Conservation (phyloP, 169 alveolate species). For the Theileria annulata region DNA sequence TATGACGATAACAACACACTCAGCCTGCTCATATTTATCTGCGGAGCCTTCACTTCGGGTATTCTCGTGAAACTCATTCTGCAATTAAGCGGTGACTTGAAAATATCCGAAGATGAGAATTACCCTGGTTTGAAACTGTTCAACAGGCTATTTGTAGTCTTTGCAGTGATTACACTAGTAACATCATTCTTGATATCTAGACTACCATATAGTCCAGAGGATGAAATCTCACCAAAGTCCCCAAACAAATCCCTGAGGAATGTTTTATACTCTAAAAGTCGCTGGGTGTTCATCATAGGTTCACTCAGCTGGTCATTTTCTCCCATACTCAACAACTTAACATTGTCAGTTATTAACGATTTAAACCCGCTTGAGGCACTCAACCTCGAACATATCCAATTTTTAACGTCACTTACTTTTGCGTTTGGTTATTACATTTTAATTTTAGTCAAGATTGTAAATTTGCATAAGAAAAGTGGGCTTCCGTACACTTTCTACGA, state of each 20-base stretch:
- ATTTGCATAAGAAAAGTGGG: not conserved
- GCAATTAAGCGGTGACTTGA: not conserved
- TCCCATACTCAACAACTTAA: conserved; percentile 5
- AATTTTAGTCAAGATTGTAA: not conserved
- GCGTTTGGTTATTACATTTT: not conserved
- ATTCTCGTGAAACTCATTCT: not conserved
- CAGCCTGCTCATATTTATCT: not conserved
- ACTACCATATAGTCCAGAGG: not conserved
- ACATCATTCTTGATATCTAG: conserved; percentile 1
- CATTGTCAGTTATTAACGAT: conserved; percentile 1
- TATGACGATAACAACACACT: conserved; percentile 3
- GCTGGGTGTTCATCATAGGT: conserved; percentile 7
- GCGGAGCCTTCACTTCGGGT: conserved; percentile 13
- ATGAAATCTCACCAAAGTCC: not conserved
- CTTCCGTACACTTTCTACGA: not conserved
- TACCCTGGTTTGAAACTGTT: not conserved
- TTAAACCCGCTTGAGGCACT: not conserved
- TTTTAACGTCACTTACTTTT: not conserved
- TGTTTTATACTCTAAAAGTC: not conserved
- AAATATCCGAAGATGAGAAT: not conserved
- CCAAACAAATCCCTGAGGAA: not conserved
- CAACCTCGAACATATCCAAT: conserved; percentile 5
- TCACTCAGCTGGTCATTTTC: conserved; percentile 18
- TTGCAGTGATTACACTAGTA: not conserved
- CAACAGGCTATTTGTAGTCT: conserved; percentile 9